Evolutionary conservation across 1,139 yeast genomes (phyloP), one percentile per base, ranked within the genome.

Genomic region (Zygosaccharomyces sapae): DNA sequence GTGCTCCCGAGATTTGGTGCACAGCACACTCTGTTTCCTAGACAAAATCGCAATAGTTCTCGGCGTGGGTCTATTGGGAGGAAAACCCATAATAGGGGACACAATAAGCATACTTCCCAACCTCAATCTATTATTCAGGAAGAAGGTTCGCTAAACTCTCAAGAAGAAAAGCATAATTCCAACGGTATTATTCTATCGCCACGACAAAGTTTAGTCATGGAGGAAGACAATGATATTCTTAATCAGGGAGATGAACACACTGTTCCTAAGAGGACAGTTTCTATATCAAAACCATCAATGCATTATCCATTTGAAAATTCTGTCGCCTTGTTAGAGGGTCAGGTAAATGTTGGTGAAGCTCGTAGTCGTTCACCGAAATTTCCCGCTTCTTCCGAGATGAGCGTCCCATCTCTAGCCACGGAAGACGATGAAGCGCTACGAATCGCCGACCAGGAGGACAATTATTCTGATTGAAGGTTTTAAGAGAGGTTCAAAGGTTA

Each of bases 31-130:
- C 54, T 66, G 59, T 47, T 54, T 12, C 51, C 62, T 67, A 75
- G 66, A 70, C 71, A 70, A 65, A 78, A 60, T 65, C 79, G 68
- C 2, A 70, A 73, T 12, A 51, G 68, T 7, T 69, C 70, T 49
- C 66, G 59, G 55, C 67, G 67, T 38, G 57, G 48, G 33, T 47
- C 52, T 43, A 51, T 43, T 41, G 59, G 44, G 48, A 60, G 62
- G 52, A 52, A 58, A 51, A 54, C 57, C 25, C 43, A 52, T 18
- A 62, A 58, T 33, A 53, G 63, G n/a, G 53, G 50, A 5, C 52
- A 55, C 20, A 35, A 57, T 34, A 55, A 54, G 19, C 50, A 44
- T 20, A 46, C 57, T 4, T 44, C 51, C 3, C 56, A 55, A 5
- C 45, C 59, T 4, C 63, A 65, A 18, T 58, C 61, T 16, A 57